Base-by-base conservation (phyloP, 441 rosid species). In the Jatropha multifida region DNA sequence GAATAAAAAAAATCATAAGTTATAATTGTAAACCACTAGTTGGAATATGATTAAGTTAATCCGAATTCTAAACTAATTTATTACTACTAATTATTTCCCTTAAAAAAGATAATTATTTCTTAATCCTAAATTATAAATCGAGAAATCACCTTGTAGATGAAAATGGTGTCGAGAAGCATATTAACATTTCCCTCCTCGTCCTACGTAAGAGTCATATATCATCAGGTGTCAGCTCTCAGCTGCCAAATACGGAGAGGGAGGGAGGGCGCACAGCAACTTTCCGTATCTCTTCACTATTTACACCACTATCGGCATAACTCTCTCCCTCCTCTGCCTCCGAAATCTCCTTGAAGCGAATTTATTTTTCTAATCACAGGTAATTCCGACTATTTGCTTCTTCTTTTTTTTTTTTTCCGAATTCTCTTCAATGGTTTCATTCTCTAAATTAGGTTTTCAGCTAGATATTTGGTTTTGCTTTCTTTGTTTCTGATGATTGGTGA, bases 201-300 rank as follows among this genome's bases (percentile, higher is more conserved):
- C 11, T 32, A 62, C 66, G 44, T 62, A 32, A 32, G 32, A 1
- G 46, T 3, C 46, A 42, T 42, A 1, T 62, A 17, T 38, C 6
- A 38, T 58, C 65, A 56, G 56, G 74, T 71, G 74, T 71, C 74
- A 59, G 74, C 56, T 44, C 54, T 49, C 54, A 49, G 54, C 54
- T 49, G 55, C 66, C 37, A 17, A 17, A 23, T 23, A 59, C 37
- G 18, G 6, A 63, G 66, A 60, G 67, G 8, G 56, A 26, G 65
- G 23, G 42, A 44, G 40, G 23, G 38, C 20, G 17, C 64, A 26
- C 41, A 13, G 74, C 3, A 37, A 60, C 1, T 69, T 52, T 69
- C 63, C 7, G 14, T 23, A 51, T 42, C 26, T 59, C 44, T 60
- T 23, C 26, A 11, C 14, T 38, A 23, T 48, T 26, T 23, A 4